Evolutionary conservation across 495 filamentous ascomycete species (phyloP).

Genomic region (Beverwykella pulmonaria): DNA sequence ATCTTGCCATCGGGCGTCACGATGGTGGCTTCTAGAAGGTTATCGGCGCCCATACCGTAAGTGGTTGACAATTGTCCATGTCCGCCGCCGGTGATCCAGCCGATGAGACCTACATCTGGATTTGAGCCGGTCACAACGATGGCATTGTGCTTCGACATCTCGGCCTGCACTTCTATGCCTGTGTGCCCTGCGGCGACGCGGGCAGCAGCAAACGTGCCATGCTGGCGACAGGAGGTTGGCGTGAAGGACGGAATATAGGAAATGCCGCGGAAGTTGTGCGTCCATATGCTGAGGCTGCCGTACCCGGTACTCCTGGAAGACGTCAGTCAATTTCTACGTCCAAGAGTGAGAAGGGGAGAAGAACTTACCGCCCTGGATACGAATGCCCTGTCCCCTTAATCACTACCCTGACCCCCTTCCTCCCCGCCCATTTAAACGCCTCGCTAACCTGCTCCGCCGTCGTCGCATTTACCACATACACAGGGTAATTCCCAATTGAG

Average conservation of each 20-base stretch:
- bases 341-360: too few relatives aligned
- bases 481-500: constrained; percentile 60
- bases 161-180: constrained; percentile 22
- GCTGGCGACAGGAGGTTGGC: constrained; percentile 24
- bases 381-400: constrained; percentile 73
- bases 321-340: background rate
- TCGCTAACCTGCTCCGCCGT: constrained; percentile 59
- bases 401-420: constrained; percentile 59
- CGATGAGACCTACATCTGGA: constrained; percentile 27
- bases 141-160: constrained; percentile 17
- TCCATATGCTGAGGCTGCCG: constrained; percentile 39
- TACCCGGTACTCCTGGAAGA: constrained; percentile 30
- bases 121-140: constrained; percentile 33
- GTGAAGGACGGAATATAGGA: constrained; percentile 16
- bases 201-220: constrained; percentile 23
- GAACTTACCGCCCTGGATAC: constrained; percentile 23
- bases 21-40: constrained; percentile 31
- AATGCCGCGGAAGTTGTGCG: constrained; percentile 32
- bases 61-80: constrained; percentile 19
- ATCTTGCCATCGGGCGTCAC: constrained; percentile 31
- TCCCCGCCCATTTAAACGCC: constrained; percentile 64
- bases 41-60: constrained; percentile 36
- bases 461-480: constrained; percentile 62
- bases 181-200: constrained; percentile 34
- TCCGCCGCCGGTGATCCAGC: constrained; percentile 30